Percentiles rank a stretch among this genome's conserved stretches.
These are phyloP conservation scores for Phenoliferia sp. DNA, from an alignment of 1,284 basidiomycete species.

Conservation along the genomic window DNA sequence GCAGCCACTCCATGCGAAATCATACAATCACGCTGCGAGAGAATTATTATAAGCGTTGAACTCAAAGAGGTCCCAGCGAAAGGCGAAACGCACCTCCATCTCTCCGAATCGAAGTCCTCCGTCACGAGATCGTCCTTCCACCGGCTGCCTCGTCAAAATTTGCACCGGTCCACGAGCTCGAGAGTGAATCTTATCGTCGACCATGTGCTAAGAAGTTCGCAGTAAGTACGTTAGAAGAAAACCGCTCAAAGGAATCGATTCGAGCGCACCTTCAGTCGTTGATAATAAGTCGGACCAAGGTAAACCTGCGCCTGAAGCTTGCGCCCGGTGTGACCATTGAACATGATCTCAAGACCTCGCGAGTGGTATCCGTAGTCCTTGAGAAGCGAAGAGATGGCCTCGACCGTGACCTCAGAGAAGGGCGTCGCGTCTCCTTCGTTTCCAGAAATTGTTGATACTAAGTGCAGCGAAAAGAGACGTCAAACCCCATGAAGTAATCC, in stretches of 20 bases:
- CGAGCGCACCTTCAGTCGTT: slow-evolving; percentile 61
- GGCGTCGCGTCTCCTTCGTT: slow-evolving; percentile 98
- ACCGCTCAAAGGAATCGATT: background rate
- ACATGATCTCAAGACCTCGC: slow-evolving; percentile 93
- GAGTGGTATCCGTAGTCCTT: slow-evolving; percentile 86
- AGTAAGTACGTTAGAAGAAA: background rate
- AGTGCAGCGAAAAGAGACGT: background rate
- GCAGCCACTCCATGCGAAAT: slow-evolving; percentile 98
- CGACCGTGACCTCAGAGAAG: slow-evolving; percentile 96
- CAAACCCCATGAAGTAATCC: too few species aligned
- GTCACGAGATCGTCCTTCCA: slow-evolving; percentile 98
- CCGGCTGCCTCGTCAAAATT: slow-evolving; percentile 94
- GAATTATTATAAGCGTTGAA: background rate
- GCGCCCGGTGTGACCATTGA: slow-evolving; percentile 94
- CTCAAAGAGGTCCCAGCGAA: background rate
- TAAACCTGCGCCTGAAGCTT: slow-evolving; percentile 98
- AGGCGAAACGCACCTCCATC: slow-evolving; percentile 65
- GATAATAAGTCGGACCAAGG: slow-evolving; percentile 98
- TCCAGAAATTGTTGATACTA: slow-evolving; percentile 86
- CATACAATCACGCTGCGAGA: slow-evolving; percentile 82
- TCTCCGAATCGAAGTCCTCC: slow-evolving; percentile 99
- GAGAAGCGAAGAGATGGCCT: slow-evolving; percentile 81
- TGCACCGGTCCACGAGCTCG: slow-evolving; percentile 95
- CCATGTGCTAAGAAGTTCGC: slow-evolving; percentile 80
- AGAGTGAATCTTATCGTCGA: slow-evolving; percentile 99